Evolutionary conservation across 345 rosid genomes (phyloP).

Genomic region (Eucalyptus dawsonii): DNA sequence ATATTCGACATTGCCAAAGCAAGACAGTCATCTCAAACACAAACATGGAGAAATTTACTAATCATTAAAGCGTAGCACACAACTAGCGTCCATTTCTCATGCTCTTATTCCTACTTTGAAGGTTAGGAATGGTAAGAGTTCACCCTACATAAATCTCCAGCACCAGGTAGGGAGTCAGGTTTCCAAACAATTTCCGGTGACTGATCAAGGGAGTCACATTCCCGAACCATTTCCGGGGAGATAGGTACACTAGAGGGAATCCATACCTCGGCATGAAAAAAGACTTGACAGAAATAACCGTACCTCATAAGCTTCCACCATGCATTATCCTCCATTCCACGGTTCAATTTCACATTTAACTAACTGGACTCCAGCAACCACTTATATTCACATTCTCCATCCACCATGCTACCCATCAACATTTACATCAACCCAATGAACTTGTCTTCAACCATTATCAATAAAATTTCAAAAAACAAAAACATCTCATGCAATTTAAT

Average conservation of each 20-base stretch:
- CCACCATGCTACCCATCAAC: background rate
- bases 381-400: background rate
- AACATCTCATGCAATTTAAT: background rate
- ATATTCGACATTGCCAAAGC: background rate
- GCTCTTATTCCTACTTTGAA: background rate
- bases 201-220: background rate
- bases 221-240: background rate
- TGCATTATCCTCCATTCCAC: background rate
- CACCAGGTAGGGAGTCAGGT: background rate
- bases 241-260: background rate
- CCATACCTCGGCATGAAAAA: background rate
- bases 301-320: background rate
- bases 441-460: background rate
- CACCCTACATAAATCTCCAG: background rate
- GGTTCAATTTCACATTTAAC: background rate
- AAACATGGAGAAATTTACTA: background rate
- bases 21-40: background rate
- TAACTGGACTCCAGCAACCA: background rate
- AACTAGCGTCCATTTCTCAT: background rate
- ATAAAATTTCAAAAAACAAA: background rate
- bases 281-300: background rate
- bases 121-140: background rate
- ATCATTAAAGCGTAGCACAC: background rate
- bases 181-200: background rate
- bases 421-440: background rate